Percentiles rank a stretch among this genome's conserved stretches.
Conservation (phyloP, 768 basidiomycete species). For the Coprinopsis marcescibilis region DNA sequence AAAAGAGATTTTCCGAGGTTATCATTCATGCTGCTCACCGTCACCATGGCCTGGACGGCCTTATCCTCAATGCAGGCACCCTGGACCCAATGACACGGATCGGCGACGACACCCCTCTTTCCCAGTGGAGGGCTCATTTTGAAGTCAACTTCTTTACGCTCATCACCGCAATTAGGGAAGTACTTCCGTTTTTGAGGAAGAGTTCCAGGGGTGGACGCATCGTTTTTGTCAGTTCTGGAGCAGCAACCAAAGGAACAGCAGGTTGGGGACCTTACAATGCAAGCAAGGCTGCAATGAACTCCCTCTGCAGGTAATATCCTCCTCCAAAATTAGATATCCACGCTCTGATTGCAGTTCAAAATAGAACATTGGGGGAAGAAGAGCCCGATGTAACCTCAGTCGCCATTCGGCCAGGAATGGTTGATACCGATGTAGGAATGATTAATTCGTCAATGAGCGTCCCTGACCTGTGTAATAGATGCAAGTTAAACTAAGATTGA, state of each 20-base stretch:
- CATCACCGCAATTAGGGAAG: constrained; percentile 58
- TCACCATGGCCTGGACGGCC: constrained; percentile 64
- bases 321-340: neutral
- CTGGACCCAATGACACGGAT: constrained; percentile 66
- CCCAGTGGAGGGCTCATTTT: constrained; percentile 67
- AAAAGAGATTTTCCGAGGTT: constrained; percentile 46
- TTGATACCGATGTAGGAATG: constrained; percentile 68
- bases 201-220: constrained; percentile 56
- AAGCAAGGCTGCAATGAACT: constrained; percentile 86
- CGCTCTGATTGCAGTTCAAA: neutral
- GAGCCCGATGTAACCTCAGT: constrained; percentile 71
- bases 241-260: constrained; percentile 57
- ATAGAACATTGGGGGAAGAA: constrained; percentile 78
- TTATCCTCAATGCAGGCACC: constrained; percentile 82
- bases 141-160: constrained; percentile 88
- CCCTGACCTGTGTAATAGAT: constrained; percentile 41
- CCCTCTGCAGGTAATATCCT: constrained; percentile 56
- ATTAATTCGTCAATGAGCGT: neutral
- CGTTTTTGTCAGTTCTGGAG: constrained; percentile 83
- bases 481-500: constrained; percentile 53
- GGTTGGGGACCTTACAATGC: constrained; percentile 85
- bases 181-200: constrained; percentile 64
- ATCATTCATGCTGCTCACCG: constrained; percentile 46
- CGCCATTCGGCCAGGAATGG: constrained; percentile 82
- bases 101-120: constrained; percentile 41